phyloP scores from a whole-genome alignment of 352 stramenopile genomes.

The Phytophthora boehmeriae region DNA sequence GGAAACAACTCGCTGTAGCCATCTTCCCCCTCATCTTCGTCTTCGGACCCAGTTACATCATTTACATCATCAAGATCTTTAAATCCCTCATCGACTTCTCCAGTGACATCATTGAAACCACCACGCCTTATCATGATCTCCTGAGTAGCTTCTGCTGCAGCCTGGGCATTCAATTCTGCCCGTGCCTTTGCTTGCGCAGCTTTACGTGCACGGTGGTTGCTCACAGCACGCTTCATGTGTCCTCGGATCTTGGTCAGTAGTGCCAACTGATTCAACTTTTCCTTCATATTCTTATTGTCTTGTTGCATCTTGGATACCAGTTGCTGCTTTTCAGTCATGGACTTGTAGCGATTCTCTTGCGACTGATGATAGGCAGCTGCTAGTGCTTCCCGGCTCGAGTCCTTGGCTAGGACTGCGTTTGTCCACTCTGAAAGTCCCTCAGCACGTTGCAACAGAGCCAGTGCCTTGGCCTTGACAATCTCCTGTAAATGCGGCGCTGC shows the following conservation, averaged over 20 bases:
- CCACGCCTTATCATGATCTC: slow-evolving; percentile 14
- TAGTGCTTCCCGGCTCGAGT: slow-evolving; percentile 44
- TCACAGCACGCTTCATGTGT: slow-evolving; percentile 56
- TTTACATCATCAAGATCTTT: slow-evolving; percentile 9
- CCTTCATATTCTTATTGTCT: slow-evolving; percentile 64
- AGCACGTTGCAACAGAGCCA: slow-evolving; percentile 73
- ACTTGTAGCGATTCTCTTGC: slow-evolving; percentile 44
- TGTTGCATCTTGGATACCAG: slow-evolving; percentile 66
- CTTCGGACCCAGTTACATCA: slow-evolving; percentile 27
- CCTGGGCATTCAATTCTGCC: slow-evolving; percentile 6
- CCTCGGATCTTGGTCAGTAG: slow-evolving; percentile 59
- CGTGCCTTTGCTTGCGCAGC: slow-evolving; percentile 25
- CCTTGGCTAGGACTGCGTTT: slow-evolving; percentile 40
- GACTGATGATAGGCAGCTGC: slow-evolving; percentile 53
- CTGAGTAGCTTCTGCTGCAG: slow-evolving; percentile 10
- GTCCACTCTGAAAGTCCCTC: slow-evolving; percentile 76
- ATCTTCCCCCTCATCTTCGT: slow-evolving; percentile 14
- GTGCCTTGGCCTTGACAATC: slow-evolving; percentile 83
- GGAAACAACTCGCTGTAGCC: slow-evolving; percentile 4
- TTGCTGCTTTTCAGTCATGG: slow-evolving; percentile 60
- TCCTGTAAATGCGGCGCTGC: slow-evolving; percentile 65
- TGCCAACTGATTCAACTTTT: slow-evolving; percentile 68
- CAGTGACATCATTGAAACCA: slow-evolving; percentile 37
- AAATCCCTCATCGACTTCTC: slow-evolving; percentile 18
- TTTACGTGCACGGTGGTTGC: slow-evolving; percentile 55